These are phyloP conservation scores for Naematelia encephala DNA, from an alignment of 768 basidiomycete species.

Conservation along the genomic window DNA sequence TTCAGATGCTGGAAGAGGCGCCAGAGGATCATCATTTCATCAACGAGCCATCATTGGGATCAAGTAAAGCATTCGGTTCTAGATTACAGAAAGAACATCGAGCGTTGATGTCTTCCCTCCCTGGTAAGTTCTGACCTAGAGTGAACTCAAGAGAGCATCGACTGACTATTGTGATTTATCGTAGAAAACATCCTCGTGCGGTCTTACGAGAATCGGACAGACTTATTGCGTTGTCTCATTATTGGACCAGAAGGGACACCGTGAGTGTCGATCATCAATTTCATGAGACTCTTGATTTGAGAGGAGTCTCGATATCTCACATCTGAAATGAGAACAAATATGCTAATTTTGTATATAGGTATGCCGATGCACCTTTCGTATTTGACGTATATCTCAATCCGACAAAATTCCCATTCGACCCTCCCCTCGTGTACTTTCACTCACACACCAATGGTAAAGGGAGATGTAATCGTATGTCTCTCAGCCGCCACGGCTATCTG, in stretches of 20 bases:
- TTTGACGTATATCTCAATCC: conserved; percentile 87
- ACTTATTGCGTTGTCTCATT: conserved; percentile 81
- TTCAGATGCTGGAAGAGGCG: conserved; percentile 70
- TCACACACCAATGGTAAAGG: conserved; percentile 96
- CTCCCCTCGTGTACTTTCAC: conserved; percentile 82
- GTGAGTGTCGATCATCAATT: conserved; percentile 14
- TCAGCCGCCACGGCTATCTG: not conserved
- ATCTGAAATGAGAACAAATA: too few species aligned
- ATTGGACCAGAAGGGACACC: conserved; percentile 91
- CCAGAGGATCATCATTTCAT: conserved; percentile 79
- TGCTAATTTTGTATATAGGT: conserved; percentile 46
- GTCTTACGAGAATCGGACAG: conserved; percentile 82
- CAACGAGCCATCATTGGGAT: conserved; percentile 57
- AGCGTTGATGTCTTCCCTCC: conserved; percentile 71
- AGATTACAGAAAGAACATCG: conserved; percentile 81
- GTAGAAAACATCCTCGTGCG: conserved; percentile 82
- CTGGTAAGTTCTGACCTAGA: conserved; percentile 58
- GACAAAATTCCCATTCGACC: conserved; percentile 56
- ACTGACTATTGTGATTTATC: too few species aligned
- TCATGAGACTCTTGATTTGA: too few species aligned
- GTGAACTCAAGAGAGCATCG: not conserved
- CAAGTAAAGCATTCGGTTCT: conserved; percentile 68
- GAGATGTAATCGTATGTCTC: conserved; percentile 57
- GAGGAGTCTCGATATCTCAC: too few species aligned
- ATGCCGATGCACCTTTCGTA: conserved; percentile 88